Base-by-base conservation (phyloP, 1,284 basidiomycete species). In the Austroboletus olivaceoglutinosus region DNA sequence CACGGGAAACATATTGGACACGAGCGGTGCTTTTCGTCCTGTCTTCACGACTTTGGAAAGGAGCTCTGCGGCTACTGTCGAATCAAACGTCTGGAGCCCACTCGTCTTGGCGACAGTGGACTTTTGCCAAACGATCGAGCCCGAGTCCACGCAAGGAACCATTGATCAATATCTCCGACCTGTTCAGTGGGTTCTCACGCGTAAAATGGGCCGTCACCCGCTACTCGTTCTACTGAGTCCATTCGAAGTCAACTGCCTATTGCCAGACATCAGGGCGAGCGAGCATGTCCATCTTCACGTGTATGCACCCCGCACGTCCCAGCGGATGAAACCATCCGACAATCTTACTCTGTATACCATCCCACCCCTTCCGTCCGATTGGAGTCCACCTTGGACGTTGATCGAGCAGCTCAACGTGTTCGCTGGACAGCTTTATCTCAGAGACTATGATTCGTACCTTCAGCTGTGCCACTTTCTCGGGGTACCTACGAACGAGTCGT, bases 221-320 rank as follows among this genome's bases (percentile, higher is more conserved):
- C 47, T 58, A 11, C 54, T 73, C 3, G 62, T 79, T 21, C 56
- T 70, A 9, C 47, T 76, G 50, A 77, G 77, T 52, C 74, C 76
- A 37, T 37, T 37, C n/a, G 38, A 40, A 40, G 38, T 21, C 15
- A 15, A 27, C 9, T 10, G 23, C 39, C 25, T 23, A 22, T 12
- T 40, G 39, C 39, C 39, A 9, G 23, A 40, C 15, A 40, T 27
- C 39, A 40, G 39, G 23, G 39, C 19, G 10, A 38, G 37, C 21
- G 15, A 38, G 10, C 10, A 38, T 38, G 37, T 38, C 19, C 37
- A 38, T 18, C 37, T 38, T 19, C 37, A 38, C 19, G 19, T 38
- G 19, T 38, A 38, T 22, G 19, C 37, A 11, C 39, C 23, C 4
- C 18, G 37, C 12, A 38, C 37, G 21, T 38, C 11, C 4, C 12